Evolutionary conservation across 1,284 basidiomycete genomes (phyloP), one percentile per base, ranked within the genome.

Genomic region (Leccinum subfulvum): DNA sequence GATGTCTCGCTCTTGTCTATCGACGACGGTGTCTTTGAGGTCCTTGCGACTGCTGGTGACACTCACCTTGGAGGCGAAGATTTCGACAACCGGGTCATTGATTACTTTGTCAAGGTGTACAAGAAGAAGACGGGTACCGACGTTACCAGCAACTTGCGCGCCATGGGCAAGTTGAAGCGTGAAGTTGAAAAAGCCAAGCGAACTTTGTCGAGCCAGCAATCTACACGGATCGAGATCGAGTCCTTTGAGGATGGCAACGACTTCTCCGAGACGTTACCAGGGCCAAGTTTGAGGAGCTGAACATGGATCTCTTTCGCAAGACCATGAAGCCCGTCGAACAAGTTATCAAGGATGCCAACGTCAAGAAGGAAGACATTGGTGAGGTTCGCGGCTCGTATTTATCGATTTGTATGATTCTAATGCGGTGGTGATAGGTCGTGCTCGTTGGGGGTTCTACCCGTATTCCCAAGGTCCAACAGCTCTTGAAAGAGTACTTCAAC

Each of bases 261-360:
- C 82, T 94, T 98, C 75, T 93, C 94, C 44, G 96, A 98, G 84
- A 94, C 95, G 14, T 86, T 52, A 98, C 97, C 64, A 89, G 96
- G 64, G 95, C 97, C 82, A 98, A 98, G 82, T 98, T 99, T 76
- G 97, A 98, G 80, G 96, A 98, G 79, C 84, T 98, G 71, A 98
- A 98, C 88, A 92, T 97, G 82, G 96, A 99, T 74, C 88, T 98
- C 58, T 98, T 99, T 92, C 87, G 95, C 73, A 96, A 96, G 87
- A 98, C 97, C 53, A 95, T 98, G 93, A 97, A 96, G 85, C 97
- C 97, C 69, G 97, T 98, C 68, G 95, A 98, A 80, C 95, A 98
- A 80, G 97, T 98, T 39, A 84, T 98, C 73, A 98, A 98, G 88
- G 97, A 99, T 75, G 91, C 97, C 67, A 91, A 91, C 72, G 90